Evolutionary conservation across 805 yeast genomes (phyloP).

Genomic region (Ogataea nonfermentans): DNA sequence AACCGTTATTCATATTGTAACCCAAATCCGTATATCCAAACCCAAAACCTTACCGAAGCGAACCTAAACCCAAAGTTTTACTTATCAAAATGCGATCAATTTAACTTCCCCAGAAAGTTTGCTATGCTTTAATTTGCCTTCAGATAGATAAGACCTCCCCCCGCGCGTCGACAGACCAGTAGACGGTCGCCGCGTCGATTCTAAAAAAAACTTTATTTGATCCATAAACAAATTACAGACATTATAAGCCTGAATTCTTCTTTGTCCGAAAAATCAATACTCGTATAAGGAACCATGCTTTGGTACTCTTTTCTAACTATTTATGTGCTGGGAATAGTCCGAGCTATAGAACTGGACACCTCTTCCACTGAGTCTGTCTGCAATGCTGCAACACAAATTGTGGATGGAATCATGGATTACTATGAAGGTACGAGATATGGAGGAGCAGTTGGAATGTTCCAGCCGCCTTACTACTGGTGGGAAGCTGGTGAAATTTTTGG

Average conservation of each 20-base stretch:
- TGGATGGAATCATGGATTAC: conserved; percentile 76
- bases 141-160: conserved; percentile 4
- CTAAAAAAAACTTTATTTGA: conserved; percentile 10
- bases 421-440: conserved; percentile 67
- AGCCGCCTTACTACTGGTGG: conserved; percentile 86
- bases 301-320: background rate
- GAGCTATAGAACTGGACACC: conserved; percentile 16
- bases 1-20: conserved; percentile 2
- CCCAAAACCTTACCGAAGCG: background rate
- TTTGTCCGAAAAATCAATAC: background rate
- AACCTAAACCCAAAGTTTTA: too few species aligned
- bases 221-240: conserved; percentile 4
- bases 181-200: conserved; percentile 4
- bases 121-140: conserved; percentile 7
- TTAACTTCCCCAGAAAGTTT: background rate
- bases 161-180: conserved; percentile 12
- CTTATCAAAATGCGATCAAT: too few species aligned
- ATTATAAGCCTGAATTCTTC: background rate
- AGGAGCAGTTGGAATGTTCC: conserved; percentile 70
- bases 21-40: background rate
- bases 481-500: conserved; percentile 83
- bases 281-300: background rate
- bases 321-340: background rate
- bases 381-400: conserved; percentile 57
- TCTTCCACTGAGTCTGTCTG: conserved; percentile 29